phyloP scores from a whole-genome alignment of 169 alveolate genomes.

The Plasmodium billcollinsi region DNA sequence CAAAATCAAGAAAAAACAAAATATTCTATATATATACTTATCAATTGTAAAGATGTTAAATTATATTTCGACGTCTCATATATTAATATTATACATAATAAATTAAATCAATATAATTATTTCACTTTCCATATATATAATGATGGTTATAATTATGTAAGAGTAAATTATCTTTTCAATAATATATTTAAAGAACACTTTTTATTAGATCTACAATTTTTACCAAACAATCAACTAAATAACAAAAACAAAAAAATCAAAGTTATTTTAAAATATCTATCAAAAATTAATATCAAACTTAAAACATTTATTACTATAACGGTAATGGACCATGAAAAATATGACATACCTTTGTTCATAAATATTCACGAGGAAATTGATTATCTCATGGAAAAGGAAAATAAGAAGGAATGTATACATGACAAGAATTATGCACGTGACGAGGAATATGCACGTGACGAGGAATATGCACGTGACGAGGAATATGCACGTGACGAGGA shows the following conservation, averaged over 20 bases:
- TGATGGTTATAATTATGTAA: constrained; percentile 56
- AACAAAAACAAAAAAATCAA: constrained; percentile 22
- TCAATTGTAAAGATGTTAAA: constrained; percentile 21
- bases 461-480: background rate
- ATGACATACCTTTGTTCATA: constrained; percentile 39
- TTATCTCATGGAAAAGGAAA: constrained; percentile 24
- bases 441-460: background rate
- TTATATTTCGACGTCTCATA: constrained; percentile 55
- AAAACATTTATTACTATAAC: constrained; percentile 16
- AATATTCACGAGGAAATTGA: constrained; percentile 58
- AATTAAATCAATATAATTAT: constrained; percentile 17
- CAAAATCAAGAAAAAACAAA: background rate
- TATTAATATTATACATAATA: constrained; percentile 56
- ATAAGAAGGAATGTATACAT: background rate
- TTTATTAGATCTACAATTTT: constrained; percentile 27
- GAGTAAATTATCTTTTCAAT: constrained; percentile 23
- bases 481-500: too few species aligned
- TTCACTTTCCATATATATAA: constrained; percentile 56
- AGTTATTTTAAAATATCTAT: constrained; percentile 25
- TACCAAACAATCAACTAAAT: constrained; percentile 30
- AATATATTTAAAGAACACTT: constrained; percentile 33
- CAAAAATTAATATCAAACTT: constrained; percentile 18
- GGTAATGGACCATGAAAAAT: constrained; percentile 50
- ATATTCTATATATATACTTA: constrained; percentile 41
- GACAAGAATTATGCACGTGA: too few species aligned